Percentiles rank a stretch among this genome's conserved stretches.
phyloP scores from a whole-genome alignment of 192 early-diverging fungal genomes.

The Coemansia sp. region DNA sequence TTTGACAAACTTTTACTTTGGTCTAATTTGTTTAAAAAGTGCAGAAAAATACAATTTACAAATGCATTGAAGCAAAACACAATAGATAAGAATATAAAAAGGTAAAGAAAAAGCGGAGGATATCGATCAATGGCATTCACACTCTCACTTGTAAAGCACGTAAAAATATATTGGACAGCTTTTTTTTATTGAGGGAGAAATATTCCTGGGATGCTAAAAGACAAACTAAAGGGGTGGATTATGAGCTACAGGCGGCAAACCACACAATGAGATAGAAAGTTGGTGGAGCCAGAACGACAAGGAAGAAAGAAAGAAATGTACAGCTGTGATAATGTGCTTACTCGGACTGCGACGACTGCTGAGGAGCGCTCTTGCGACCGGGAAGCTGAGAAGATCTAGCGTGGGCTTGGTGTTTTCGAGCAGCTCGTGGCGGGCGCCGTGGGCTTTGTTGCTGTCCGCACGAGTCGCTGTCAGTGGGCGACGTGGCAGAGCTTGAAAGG shows the following conservation, averaged over 20 bases:
- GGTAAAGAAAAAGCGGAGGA: background rate
- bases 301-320: background rate
- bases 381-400: background rate
- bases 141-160: no score
- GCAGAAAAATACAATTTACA: background rate
- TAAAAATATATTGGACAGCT: no score
- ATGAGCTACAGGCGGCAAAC: background rate
- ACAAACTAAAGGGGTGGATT: background rate
- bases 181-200: no score
- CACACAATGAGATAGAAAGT: background rate
- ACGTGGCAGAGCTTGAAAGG: constrained; percentile 10
- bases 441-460: background rate
- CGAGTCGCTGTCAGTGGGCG: constrained; percentile 4
- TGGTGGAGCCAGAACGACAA: background rate
- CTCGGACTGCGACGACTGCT: background rate
- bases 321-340: constrained; percentile 1
- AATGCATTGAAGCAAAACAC: background rate
- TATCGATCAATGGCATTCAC: no score
- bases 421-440: constrained; percentile 13
- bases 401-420: background rate
- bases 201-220: no score
- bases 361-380: background rate
- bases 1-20: background rate
- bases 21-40: background rate
- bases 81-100: background rate